phyloP scores from a whole-genome alignment of 2,329 filamentous ascomycete genomes.

The Monilinia fructigena region DNA sequence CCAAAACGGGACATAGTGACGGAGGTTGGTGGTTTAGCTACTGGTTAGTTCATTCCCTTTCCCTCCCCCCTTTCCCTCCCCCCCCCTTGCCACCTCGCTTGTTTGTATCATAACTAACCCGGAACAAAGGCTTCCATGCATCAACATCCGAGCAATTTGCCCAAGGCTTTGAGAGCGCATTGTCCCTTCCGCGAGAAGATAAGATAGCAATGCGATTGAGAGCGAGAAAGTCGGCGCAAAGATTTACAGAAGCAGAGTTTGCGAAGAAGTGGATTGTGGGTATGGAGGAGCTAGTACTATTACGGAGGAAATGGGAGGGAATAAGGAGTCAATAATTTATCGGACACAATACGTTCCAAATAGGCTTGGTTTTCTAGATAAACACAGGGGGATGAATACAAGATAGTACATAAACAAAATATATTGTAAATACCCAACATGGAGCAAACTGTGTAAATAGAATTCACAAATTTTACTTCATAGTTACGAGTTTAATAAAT shows the following conservation, averaged over 20 bases:
- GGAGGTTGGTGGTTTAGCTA: constrained; percentile 72
- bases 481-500: too few species aligned
- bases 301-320: constrained; percentile 25
- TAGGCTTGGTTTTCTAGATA: not conserved
- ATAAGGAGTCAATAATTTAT: constrained; percentile 3
- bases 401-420: constrained; percentile 11
- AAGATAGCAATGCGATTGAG: constrained; percentile 71
- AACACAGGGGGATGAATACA: not conserved
- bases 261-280: constrained; percentile 73
- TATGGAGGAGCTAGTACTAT: constrained; percentile 66
- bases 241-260: constrained; percentile 90
- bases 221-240: constrained; percentile 72
- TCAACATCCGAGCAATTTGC: constrained; percentile 78
- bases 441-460: not conserved
- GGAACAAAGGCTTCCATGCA: constrained; percentile 72
- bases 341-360: not conserved
- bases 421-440: constrained; percentile 1
- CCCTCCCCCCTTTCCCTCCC: not conserved
- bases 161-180: constrained; percentile 71
- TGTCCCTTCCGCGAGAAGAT: constrained; percentile 65
- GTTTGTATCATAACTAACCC: constrained; percentile 19
- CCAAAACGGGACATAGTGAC: constrained; percentile 93
- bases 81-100: not conserved
- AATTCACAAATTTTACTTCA: not conserved
- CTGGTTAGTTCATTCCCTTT: constrained; percentile 53